Base-by-base conservation (phyloP, 2,329 filamentous ascomycete species). In the Venturia oleaginea region DNA sequence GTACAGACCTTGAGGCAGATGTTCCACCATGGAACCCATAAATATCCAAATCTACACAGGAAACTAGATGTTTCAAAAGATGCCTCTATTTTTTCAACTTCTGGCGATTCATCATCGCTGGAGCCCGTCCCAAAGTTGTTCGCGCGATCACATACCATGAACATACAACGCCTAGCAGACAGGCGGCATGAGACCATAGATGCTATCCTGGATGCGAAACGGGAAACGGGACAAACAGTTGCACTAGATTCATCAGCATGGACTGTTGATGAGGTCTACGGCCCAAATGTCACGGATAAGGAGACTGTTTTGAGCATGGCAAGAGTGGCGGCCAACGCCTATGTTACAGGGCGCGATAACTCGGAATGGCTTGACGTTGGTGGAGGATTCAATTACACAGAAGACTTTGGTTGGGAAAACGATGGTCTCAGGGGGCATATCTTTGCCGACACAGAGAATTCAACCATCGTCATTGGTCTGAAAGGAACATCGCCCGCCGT, bases 381-480 rank as follows among this genome's bases (percentile, higher is more conserved):
- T 54, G 82, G 82, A 11, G 86, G 84, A 1, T 97, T 91, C 78
- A 96, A 97, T 74, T 86, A 90, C 67, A 92, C 90, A 6, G 86
- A 85, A 63, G 90, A 92, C 72, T 97, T 97, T 77, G 94, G 94
- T 55, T 97, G 94, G 94, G 85, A 95, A 73, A 80, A 79, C 42
- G 92, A 97, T 73, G 93, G 93, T 2, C 81, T 97, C 32, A 86
- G 93, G 64, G 94, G 94, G 2, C 94, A 99, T 74, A 86, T 99
- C 64, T 97, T 93, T 77, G 88, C 90, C 19, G 92, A 97, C 71
- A 85, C 92, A 70, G 84, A 78, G 46, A 97, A 97, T 75, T 85
- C 85, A 42, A 97, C 93, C 1, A 83, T 97, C 63, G 86, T 97
- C 51, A 94, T 97, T 68, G 92, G 91, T 5, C 77, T 99, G 65